Evolutionary conservation across 306 rosid genomes (phyloP).

Genomic region (Medicago lupulina): DNA sequence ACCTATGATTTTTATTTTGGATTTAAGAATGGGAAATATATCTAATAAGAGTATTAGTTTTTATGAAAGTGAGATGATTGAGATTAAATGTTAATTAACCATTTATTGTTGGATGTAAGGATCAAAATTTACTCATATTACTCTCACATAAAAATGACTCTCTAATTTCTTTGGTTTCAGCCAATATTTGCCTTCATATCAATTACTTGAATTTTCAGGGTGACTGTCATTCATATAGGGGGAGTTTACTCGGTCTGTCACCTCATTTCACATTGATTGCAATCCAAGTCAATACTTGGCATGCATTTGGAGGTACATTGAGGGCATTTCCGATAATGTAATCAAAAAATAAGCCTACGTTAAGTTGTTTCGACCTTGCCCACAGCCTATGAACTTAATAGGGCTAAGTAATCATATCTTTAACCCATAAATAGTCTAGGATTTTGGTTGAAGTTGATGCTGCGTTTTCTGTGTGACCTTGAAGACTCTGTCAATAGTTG

Average conservation of each 20-base stretch:
- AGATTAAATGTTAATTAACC: not conserved
- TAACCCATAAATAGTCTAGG: conserved; percentile 1
- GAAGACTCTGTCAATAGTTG: conserved; percentile 3
- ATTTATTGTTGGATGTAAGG: not conserved
- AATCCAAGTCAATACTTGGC: conserved; percentile 13
- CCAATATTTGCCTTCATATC: conserved; percentile 8
- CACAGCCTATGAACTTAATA: conserved; percentile 14
- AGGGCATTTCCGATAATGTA: not conserved
- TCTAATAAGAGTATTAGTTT: not conserved
- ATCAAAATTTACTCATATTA: not conserved
- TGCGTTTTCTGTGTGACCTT: conserved; percentile 11
- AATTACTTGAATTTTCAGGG: conserved; percentile 21
- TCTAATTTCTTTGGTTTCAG: not conserved
- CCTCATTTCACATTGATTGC: conserved; percentile 19
- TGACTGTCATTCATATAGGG: conserved; percentile 8
- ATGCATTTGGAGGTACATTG: conserved; percentile 36
- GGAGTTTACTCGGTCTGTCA: conserved; percentile 12
- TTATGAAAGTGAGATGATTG: not conserved
- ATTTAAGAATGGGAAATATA: not conserved
- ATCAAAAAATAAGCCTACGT: not conserved
- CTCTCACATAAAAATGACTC: not conserved
- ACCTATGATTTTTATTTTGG: conserved; percentile 23
- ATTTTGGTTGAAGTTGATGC: conserved; percentile 11
- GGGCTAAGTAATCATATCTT: not conserved
- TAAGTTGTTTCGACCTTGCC: conserved; percentile 10